Percentiles rank a stretch among this genome's conserved stretches.
Conservation (phyloP, 2,329 filamentous ascomycete species). For the Fusarium graminum region DNA sequence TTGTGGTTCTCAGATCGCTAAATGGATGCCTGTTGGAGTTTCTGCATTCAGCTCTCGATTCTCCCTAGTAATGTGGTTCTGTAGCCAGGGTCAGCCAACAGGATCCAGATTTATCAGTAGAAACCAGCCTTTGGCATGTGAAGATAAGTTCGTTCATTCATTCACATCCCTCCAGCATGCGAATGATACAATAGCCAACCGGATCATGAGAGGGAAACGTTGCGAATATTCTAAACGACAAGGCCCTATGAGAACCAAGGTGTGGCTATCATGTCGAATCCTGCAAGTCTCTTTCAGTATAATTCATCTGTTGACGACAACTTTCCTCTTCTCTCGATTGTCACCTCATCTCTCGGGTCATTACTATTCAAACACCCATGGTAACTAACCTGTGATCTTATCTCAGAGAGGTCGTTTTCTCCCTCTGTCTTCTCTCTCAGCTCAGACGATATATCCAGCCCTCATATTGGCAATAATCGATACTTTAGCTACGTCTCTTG, state of each 20-base stretch:
- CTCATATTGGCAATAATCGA: constrained; percentile 32
- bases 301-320: background rate
- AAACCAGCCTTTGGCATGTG: constrained; percentile 40
- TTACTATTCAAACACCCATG: constrained; percentile 27
- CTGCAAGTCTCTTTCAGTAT: background rate
- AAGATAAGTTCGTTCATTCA: constrained; percentile 23
- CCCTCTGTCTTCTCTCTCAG: constrained; percentile 4
- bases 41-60: constrained; percentile 41
- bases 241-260: constrained; percentile 2
- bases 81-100: constrained; percentile 13
- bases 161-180: constrained; percentile 7
- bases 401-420: constrained; percentile 11
- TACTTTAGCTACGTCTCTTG: background rate
- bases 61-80: constrained; percentile 34
- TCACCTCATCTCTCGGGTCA: constrained; percentile 10
- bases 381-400: constrained; percentile 22
- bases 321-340: constrained; percentile 7
- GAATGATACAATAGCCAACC: constrained; percentile 10
- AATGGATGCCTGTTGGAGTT: constrained; percentile 32
- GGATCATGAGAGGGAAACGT: constrained; percentile 13
- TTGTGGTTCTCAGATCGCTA: constrained; percentile 23
- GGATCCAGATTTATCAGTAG: constrained; percentile 15
- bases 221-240: constrained; percentile 3
- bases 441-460: constrained; percentile 28
- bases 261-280: constrained; percentile 1